Conservation (phyloP, 2,329 filamentous ascomycete species). For the Xylaria sp. region DNA sequence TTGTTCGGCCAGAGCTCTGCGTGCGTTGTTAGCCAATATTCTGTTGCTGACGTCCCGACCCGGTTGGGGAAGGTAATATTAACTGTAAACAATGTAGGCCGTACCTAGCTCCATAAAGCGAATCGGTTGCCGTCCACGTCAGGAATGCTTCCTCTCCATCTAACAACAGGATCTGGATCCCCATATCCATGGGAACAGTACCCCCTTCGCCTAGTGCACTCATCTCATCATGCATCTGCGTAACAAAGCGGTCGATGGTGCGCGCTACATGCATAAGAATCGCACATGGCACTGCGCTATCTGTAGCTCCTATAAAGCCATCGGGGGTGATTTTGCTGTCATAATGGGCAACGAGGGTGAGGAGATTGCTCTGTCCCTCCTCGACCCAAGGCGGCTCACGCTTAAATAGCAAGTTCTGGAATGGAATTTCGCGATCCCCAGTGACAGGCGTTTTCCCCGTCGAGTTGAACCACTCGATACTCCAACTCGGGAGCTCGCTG, state of each 20-base stretch:
- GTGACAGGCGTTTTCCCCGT: conserved; percentile 75
- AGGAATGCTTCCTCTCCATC: conserved; percentile 87
- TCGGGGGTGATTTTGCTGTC: conserved; percentile 77
- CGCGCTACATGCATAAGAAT: conserved; percentile 83
- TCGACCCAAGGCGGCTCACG: conserved; percentile 81
- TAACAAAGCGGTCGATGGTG: conserved; percentile 76
- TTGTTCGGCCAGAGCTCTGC: conserved; percentile 71
- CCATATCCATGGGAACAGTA: conserved; percentile 72
- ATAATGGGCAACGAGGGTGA: conserved; percentile 86
- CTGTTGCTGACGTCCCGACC: neutral
- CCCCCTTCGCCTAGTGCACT: conserved; percentile 62
- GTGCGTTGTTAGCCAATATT: conserved; percentile 22
- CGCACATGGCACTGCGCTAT: conserved; percentile 85
- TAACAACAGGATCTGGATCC: conserved; percentile 81
- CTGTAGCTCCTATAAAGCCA: conserved; percentile 85
- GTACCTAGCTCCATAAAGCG: conserved; percentile 78
- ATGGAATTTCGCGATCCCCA: conserved; percentile 71
- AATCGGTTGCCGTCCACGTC: conserved; percentile 77
- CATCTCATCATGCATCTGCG: conserved; percentile 78
- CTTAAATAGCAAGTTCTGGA: conserved; percentile 79
- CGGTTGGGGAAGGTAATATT: neutral
- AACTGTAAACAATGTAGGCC: conserved; percentile 33
- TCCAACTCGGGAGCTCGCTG: conserved; percentile 74
- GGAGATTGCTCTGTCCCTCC: conserved; percentile 74
- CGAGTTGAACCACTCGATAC: conserved; percentile 77